These are phyloP conservation scores for Ailanthus altissimus DNA, from an alignment of 345 rosid genomes.

Conservation along the genomic window DNA sequence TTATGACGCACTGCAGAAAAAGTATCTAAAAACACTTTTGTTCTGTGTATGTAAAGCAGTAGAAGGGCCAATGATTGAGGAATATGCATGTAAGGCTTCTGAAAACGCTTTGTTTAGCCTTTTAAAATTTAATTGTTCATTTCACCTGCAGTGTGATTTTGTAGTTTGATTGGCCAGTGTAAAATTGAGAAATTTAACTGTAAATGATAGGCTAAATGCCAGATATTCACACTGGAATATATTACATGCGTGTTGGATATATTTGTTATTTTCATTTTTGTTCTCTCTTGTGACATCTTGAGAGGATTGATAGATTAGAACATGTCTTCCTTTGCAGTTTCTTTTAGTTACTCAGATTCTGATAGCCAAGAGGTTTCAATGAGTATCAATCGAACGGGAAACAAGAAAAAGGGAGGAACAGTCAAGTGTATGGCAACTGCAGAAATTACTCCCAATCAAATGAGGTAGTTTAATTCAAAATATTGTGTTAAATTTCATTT, in stretches of 20 bases:
- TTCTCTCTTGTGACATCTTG: background rate
- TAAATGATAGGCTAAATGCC: background rate
- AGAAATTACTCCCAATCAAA: constrained; percentile 86
- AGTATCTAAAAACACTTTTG: constrained; percentile 82
- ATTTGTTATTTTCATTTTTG: background rate
- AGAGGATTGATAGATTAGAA: constrained; percentile 25
- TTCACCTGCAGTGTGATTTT: background rate
- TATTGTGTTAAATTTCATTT: constrained; percentile 1
- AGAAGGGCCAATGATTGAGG: constrained; percentile 87
- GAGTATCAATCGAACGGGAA: constrained; percentile 82
- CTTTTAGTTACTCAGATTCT: constrained; percentile 79
- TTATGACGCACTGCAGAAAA: constrained; percentile 88
- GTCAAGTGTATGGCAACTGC: constrained; percentile 67
- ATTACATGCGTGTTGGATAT: background rate
- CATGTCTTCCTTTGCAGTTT: constrained; percentile 58
- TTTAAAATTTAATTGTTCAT: too few species aligned
- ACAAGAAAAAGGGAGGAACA: constrained; percentile 67
- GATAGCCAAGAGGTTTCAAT: constrained; percentile 82
- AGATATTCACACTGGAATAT: background rate
- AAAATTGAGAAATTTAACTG: background rate
- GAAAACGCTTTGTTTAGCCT: background rate
- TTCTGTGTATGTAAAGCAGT: constrained; percentile 81
- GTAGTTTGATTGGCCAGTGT: background rate
- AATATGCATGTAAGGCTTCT: constrained; percentile 69
- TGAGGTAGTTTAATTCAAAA: constrained; percentile 59